These are phyloP conservation scores for Gossypium sturtianum DNA, from an alignment of 345 rosid species.

Conservation along the genomic window DNA sequence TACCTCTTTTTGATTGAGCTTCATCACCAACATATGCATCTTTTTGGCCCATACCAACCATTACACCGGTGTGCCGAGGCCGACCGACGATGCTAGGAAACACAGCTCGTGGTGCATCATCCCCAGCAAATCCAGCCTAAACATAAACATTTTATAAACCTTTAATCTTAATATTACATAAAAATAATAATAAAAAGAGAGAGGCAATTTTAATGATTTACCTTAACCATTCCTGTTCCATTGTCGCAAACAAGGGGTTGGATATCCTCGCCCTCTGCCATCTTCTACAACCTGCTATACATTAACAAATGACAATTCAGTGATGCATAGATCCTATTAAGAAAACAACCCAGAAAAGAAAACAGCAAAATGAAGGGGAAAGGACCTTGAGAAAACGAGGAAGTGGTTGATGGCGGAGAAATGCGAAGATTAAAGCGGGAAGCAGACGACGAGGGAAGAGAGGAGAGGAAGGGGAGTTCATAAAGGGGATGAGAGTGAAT, in stretches of 20 bases:
- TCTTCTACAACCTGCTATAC: slow-evolving; percentile 34
- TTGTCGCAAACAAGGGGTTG: too few species aligned
- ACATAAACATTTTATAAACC: slow-evolving; percentile 16
- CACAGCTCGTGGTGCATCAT: slow-evolving; percentile 87
- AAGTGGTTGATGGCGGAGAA: neutral
- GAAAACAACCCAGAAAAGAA: neutral
- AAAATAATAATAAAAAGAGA: too few species aligned
- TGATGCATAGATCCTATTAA: neutral
- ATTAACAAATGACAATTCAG: neutral
- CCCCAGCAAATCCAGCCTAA: slow-evolving; percentile 40
- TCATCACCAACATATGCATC: too few species aligned
- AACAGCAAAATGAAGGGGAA: neutral
- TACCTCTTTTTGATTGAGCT: too few species aligned
- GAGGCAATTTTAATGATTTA: slow-evolving; percentile 9
- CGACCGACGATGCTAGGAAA: slow-evolving; percentile 67
- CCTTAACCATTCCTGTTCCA: slow-evolving; percentile 57
- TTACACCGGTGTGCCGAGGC: too few species aligned
- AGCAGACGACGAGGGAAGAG: neutral
- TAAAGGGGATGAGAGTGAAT: neutral
- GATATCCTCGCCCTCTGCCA: slow-evolving; percentile 21
- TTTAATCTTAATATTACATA: neutral
- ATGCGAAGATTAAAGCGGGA: neutral
- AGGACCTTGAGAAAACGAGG: neutral
- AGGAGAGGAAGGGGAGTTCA: neutral
- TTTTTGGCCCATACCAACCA: too few species aligned